Evolutionary conservation across 345 rosid species (phyloP), one percentile per base, ranked within the genome.

Genomic region (Geranium brycei): DNA sequence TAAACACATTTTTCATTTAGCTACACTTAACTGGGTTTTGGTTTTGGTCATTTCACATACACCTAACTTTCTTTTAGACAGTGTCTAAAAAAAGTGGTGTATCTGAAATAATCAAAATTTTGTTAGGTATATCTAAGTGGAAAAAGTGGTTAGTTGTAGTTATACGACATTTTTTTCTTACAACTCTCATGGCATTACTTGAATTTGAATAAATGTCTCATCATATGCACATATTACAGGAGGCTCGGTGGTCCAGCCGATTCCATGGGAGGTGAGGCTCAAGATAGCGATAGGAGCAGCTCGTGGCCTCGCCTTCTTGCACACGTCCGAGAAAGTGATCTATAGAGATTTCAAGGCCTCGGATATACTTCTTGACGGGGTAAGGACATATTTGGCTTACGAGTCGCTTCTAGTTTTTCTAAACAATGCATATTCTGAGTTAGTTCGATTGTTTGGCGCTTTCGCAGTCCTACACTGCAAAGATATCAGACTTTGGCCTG

Each of bases 301-400:
- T 30, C 77, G 75, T 66, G 97, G 97, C 41, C 85, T 92, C 51
- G 80, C 79, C 0, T 92, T 87, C 74, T 73, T 92, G 62, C 98
- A 92, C 53, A 78, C 87, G 0, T 87, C 93, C 0, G 95, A 92
- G 16, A 89, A 83, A 81, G 88, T 92, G 19, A 89, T 92, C 64
- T 92, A 87, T 72, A 62, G 98, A 72, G 98, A 89, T 72, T 92
- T 92, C 74, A 92, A 92, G 72, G 93, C 98, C 17, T 86, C 98
- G 3, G 89, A 92, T 66, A 89, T 92, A 69, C 71, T 92, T 51
- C 93, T 92, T 58, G 97, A 92, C 68, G 93, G 84, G 86, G 98
- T 92, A 76, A 72, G 59, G 62, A 38, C 70, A 40, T 38, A 8
- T 47, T 38, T 30, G 12, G 38, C 53, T 65, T 14, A 57, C 15